Conservation (phyloP, 768 basidiomycete species). For the Naganishia vaughanmartiniae region DNA sequence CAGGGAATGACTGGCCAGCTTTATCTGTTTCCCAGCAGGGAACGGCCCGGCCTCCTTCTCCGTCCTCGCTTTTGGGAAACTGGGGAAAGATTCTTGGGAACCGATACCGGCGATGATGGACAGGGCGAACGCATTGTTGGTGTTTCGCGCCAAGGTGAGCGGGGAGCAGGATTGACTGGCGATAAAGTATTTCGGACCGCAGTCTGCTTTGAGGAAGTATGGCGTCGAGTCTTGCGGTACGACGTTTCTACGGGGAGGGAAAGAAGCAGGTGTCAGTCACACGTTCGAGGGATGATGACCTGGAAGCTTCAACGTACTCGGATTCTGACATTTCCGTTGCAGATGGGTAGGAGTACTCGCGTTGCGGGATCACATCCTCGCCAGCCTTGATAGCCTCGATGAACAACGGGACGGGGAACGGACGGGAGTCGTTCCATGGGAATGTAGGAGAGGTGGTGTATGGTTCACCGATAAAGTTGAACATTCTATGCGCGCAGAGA, state of each 20-base stretch:
- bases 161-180: conserved; percentile 31
- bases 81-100: conserved; percentile 8
- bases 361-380: conserved; percentile 25
- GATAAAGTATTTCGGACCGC: conserved; percentile 30
- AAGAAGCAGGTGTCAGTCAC: background rate
- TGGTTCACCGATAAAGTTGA: conserved; percentile 32
- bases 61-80: conserved; percentile 9
- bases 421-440: conserved; percentile 21
- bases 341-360: conserved; percentile 25
- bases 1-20: conserved; percentile 23
- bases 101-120: conserved; percentile 32
- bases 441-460: conserved; percentile 25
- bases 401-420: conserved; percentile 28
- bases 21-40: conserved; percentile 8
- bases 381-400: conserved; percentile 34
- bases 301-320: conserved; percentile 21
- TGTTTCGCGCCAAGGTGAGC: conserved; percentile 8
- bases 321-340: conserved; percentile 10
- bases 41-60: conserved; percentile 12
- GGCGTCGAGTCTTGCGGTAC: conserved; percentile 21
- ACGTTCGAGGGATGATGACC: background rate
- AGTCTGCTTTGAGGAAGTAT: conserved; percentile 28
- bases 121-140: conserved; percentile 23
- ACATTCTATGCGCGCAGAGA: conserved; percentile 18
- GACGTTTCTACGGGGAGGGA: conserved; percentile 3